These are phyloP conservation scores for Elongisporangium senticosum DNA, from an alignment of 352 stramenopile species.

Conservation along the genomic window DNA sequence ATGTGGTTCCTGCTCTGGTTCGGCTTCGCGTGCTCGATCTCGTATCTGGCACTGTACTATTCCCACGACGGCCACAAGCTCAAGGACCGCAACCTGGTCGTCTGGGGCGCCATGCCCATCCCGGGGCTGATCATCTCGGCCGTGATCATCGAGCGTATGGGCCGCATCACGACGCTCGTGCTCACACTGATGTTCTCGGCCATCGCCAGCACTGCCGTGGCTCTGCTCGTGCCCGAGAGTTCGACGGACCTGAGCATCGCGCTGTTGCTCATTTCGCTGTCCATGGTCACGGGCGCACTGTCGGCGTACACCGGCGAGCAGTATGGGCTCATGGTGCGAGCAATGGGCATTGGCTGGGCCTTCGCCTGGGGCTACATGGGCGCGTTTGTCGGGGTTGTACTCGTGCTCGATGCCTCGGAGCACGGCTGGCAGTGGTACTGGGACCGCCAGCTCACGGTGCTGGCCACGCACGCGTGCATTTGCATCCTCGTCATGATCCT, in stretches of 20 bases:
- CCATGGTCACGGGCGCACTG: slow-evolving; percentile 20
- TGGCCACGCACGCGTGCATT: slow-evolving; percentile 12
- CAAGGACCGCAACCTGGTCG: slow-evolving; percentile 19
- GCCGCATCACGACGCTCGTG: slow-evolving; percentile 26
- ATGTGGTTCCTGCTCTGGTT: slow-evolving; percentile 25
- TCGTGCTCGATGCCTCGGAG: slow-evolving; percentile 19
- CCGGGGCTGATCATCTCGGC: slow-evolving; percentile 35
- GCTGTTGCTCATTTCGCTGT: slow-evolving; percentile 14
- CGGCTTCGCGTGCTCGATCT: slow-evolving; percentile 10
- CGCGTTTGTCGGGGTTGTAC: slow-evolving; percentile 32
- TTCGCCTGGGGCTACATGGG: slow-evolving; percentile 30
- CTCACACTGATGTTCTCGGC: slow-evolving; percentile 23
- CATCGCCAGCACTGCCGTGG: slow-evolving; percentile 19
- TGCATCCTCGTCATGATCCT: slow-evolving; percentile 17
- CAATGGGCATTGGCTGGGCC: slow-evolving; percentile 31
- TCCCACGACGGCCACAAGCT: no score
- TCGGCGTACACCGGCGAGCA: slow-evolving; percentile 38
- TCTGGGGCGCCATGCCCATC: slow-evolving; percentile 28
- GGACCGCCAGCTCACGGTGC: slow-evolving; percentile 14
- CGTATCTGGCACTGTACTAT: no score
- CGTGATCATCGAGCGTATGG: slow-evolving; percentile 27
- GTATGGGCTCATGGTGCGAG: slow-evolving; percentile 38
- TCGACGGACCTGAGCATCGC: slow-evolving; percentile 5
- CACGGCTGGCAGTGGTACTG: slow-evolving; percentile 19
- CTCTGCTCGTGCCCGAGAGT: slow-evolving; percentile 15